These are phyloP conservation scores for Podaxis pistillaris DNA, from an alignment of 768 basidiomycete genomes.

Conservation along the genomic window DNA sequence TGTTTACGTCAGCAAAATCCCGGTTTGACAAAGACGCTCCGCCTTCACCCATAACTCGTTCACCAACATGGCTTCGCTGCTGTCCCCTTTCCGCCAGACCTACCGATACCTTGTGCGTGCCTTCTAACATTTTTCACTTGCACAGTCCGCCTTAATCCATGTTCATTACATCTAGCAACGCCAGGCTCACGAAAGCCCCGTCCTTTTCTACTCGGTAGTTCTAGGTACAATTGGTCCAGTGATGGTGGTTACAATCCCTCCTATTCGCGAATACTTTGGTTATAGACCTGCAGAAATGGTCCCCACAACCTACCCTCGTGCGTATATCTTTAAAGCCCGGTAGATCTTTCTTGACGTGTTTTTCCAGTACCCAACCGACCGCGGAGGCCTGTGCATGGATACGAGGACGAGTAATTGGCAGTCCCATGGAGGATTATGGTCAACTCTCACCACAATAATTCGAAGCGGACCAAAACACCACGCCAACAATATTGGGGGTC, in stretches of 20 bases:
- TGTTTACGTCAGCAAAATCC: slow-evolving; percentile 11
- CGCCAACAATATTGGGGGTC: neutral
- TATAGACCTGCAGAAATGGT: slow-evolving; percentile 66
- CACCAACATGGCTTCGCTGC: slow-evolving; percentile 40
- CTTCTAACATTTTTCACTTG: neutral
- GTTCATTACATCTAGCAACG: slow-evolving; percentile 61
- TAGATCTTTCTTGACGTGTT: slow-evolving; percentile 1
- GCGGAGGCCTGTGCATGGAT: slow-evolving; percentile 67
- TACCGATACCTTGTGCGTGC: slow-evolving; percentile 47
- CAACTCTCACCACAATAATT: neutral
- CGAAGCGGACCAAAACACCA: neutral
- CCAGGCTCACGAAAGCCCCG: slow-evolving; percentile 86
- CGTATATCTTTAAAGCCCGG: slow-evolving; percentile 26
- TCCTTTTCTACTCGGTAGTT: slow-evolving; percentile 83
- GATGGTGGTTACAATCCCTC: slow-evolving; percentile 72
- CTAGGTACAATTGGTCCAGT: slow-evolving; percentile 76
- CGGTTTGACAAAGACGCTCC: slow-evolving; percentile 1
- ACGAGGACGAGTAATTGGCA: slow-evolving; percentile 54
- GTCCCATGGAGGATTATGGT: neutral
- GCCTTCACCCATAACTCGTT: slow-evolving; percentile 4
- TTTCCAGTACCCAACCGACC: slow-evolving; percentile 66
- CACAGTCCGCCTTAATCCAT: neutral
- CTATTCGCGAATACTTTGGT: slow-evolving; percentile 73
- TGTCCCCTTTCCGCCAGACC: slow-evolving; percentile 46
- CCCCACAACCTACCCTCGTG: slow-evolving; percentile 80